Percentiles rank a stretch among this genome's conserved stretches.
Conservation (phyloP, 441 rosid genomes). For the Eugenia klotzschiana region DNA sequence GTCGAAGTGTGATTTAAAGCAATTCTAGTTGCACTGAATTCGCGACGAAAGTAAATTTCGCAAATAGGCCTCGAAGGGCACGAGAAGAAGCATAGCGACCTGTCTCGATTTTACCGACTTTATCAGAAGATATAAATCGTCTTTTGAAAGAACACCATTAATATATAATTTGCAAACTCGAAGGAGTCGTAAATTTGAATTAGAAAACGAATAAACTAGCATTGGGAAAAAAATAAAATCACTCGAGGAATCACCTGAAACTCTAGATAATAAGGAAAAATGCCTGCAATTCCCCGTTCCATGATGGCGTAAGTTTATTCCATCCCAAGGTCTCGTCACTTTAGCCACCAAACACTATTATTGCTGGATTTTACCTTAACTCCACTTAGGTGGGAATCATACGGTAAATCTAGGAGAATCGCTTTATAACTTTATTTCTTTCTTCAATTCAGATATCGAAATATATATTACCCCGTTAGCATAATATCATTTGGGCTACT, state of each 20-base stretch:
- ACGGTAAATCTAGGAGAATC: not conserved
- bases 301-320: not conserved
- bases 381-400: not conserved
- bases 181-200: not conserved
- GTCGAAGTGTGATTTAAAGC: not conserved
- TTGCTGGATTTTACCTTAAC: no score
- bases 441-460: not conserved
- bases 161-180: not conserved
- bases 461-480: not conserved
- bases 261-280: not conserved
- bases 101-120: not conserved
- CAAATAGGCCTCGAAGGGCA: not conserved
- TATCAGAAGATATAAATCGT: fast-evolving
- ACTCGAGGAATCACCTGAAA: fast-evolving
- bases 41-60: fast-evolving
- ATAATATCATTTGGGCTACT: fast-evolving
- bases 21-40: not conserved
- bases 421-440: not conserved
- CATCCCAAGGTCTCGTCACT: no score
- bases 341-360: no score
- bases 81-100: not conserved
- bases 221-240: fast-evolving
- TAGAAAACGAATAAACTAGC: not conserved
- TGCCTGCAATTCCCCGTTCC: not conserved
- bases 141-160: fast-evolving